These are phyloP conservation scores for Xylariaceae sp. DNA, from an alignment of 2,329 filamentous ascomycete genomes.

Conservation along the genomic window DNA sequence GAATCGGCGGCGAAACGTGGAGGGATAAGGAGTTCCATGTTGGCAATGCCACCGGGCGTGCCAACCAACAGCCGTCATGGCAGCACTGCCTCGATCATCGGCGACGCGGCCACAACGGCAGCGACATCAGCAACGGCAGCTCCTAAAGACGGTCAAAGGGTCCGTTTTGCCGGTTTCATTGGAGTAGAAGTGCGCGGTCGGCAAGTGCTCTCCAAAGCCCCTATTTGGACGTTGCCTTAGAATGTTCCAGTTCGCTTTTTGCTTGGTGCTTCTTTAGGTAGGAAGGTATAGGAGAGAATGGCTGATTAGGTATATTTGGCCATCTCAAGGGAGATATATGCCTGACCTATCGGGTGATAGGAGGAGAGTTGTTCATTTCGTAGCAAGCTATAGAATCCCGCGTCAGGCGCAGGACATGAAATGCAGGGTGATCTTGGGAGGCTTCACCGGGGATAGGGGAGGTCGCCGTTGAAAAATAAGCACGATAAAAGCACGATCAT, in stretches of 20 bases:
- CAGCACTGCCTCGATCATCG: constrained; percentile 35
- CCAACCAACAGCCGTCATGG: constrained; percentile 32
- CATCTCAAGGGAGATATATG: neutral
- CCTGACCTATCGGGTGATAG: neutral
- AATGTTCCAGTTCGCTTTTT: constrained; percentile 1
- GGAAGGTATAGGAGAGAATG: constrained; percentile 1
- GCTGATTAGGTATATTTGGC: neutral
- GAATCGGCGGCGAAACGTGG: constrained; percentile 37
- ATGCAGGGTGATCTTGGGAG: neutral
- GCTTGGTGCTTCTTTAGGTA: neutral
- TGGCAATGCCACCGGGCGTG: constrained; percentile 31
- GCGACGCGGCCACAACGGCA: constrained; percentile 37
- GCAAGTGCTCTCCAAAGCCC: constrained; percentile 70
- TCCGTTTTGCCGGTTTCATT: constrained; percentile 72
- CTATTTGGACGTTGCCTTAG: constrained; percentile 58
- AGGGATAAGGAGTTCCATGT: constrained; percentile 47
- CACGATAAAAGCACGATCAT: constrained; percentile 14
- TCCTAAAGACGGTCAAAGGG: constrained; percentile 48
- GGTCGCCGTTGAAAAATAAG: neutral
- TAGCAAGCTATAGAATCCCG: constrained; percentile 16
- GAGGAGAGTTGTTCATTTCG: constrained; percentile 3
- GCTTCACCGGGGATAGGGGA: neutral
- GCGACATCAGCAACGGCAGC: constrained; percentile 27
- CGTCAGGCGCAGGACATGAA: constrained; percentile 7
- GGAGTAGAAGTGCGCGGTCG: constrained; percentile 69